Evolutionary conservation across 2,329 filamentous ascomycete species (phyloP), one percentile per base, ranked within the genome.

Genomic region (Thielaviopsis musarum): DNA sequence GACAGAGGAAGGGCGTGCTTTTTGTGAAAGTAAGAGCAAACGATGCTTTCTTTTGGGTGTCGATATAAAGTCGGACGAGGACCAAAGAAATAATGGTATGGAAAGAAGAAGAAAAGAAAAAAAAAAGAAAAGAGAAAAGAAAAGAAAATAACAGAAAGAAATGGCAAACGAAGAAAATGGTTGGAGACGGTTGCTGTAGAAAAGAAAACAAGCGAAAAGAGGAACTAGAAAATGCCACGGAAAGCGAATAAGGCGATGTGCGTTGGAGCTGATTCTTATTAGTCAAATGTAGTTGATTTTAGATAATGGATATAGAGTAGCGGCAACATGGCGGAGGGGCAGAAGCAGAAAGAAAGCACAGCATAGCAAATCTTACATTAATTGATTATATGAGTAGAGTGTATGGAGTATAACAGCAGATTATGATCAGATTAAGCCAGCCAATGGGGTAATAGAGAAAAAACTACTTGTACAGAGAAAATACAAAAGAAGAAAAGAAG

Each of bases 271-370:
- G 54, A 63, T 66, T 65, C 62, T 59, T 66, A 66, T 67, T 67
- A 66, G 66, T 66, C 65, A 67, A 64, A 30, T 54, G 56, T 59
- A 30, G 62, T 61, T 60, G 61, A 57, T 64, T 62, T 67, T 67
- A 67, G 65, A 65, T 67, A 67, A 67, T 59, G 45, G 45, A 49
- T 49, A 49, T 21, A 21, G 60, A 59, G 57, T 55, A 64, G 49
- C 52, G 54, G 45, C 55, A 45, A 58, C 52, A 61, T 61, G 60
- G 49, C 58, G 48, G 59, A 58, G 51, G 52, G 51, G 59, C 22
- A 51, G 54, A 41, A 58, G 55, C 55, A 22, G 55, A 56, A 56
- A 48, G 55, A 30, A 45, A 56, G 56, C 52, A 57, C 52, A 56
- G 56, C 17, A 45, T 45, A 45, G n/a, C 3, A 45, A 17, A 45